These are phyloP conservation scores for Mortierella sp. DNA, from an alignment of 371 early-diverging fungal species.

Conservation along the genomic window DNA sequence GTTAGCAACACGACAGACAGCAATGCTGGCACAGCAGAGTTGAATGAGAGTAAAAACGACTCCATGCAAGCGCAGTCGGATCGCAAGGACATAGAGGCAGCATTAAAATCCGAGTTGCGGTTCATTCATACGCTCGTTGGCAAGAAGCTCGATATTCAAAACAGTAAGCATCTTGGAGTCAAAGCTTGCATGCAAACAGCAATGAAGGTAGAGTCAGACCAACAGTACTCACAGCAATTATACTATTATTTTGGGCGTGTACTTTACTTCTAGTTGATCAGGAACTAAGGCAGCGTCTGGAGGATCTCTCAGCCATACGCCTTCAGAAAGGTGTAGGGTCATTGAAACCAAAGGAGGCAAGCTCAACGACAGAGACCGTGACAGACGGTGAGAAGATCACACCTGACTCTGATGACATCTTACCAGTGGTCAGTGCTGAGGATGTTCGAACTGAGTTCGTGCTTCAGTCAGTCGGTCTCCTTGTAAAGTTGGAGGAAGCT, in stretches of 20 bases:
- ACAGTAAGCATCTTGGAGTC: conserved; percentile 14
- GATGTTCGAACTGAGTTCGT: conserved; percentile 37
- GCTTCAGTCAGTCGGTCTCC: conserved; percentile 26
- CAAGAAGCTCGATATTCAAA: conserved; percentile 32
- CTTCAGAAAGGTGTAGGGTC: not conserved
- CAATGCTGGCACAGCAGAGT: not conserved
- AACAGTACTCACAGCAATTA: not conserved
- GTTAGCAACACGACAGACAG: not conserved
- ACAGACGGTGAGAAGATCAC: not conserved
- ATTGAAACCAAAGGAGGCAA: not conserved
- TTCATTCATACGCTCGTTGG: conserved; percentile 37
- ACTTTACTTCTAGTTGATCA: conserved; percentile 30
- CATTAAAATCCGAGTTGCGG: conserved; percentile 25
- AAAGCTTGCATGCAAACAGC: not conserved
- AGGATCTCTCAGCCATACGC: conserved; percentile 8
- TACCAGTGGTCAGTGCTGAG: not conserved
- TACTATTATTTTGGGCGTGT: not conserved
- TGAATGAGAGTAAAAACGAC: not conserved
- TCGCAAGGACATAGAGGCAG: conserved; percentile 14
- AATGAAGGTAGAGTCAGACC: not conserved
- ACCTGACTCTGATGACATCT: not conserved
- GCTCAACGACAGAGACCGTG: not conserved
- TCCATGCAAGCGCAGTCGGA: not conserved
- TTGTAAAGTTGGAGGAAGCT: conserved; percentile 26
- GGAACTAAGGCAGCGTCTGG: conserved; percentile 28